A percentile compares a stretch with the other conserved stretches of the same genome.
Conservation (phyloP, 139 green algal genomes). For the Coelastrella sp. region DNA sequence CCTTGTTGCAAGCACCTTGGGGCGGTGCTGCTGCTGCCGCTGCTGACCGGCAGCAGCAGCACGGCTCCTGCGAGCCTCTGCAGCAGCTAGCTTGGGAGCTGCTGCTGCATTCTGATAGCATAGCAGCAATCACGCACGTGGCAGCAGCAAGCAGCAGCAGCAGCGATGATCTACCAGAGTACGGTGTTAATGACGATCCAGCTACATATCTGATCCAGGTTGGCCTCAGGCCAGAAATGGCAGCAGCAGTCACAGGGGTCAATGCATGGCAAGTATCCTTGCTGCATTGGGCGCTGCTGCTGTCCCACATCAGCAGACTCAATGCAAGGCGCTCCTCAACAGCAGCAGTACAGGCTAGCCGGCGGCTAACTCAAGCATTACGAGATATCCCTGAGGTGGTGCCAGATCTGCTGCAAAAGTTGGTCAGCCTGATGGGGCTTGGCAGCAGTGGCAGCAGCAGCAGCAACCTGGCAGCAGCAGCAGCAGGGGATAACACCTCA, state of each 20-base stretch:
- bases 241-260: neutral
- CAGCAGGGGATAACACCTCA: neutral
- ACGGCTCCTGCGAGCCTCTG: slow-evolving; percentile 29
- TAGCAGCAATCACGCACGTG: slow-evolving; percentile 24
- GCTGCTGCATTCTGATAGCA: slow-evolving; percentile 42
- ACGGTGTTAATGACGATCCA: slow-evolving; percentile 51
- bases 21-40: no score
- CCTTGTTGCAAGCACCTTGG: slow-evolving; percentile 24
- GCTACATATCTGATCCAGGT: slow-evolving; percentile 46
- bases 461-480: neutral
- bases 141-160: neutral
- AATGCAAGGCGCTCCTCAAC: neutral
- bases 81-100: slow-evolving; percentile 51
- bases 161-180: slow-evolving; percentile 44
- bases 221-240: slow-evolving; percentile 59
- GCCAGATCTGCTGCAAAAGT: slow-evolving; percentile 47
- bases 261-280: slow-evolving; percentile 48
- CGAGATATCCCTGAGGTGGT: slow-evolving; percentile 52
- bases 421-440: slow-evolving; percentile 46
- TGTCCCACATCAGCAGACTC: slow-evolving; percentile 56
- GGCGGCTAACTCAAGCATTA: slow-evolving; percentile 42
- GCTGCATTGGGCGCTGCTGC: slow-evolving; percentile 67
- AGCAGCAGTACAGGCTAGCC: slow-evolving; percentile 8
- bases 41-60: slow-evolving; percentile 8
- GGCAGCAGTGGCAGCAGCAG: slow-evolving; percentile 26